A percentile compares a stretch with the other conserved stretches of the same genome.
Evolutionary conservation across 768 basidiomycete species (phyloP).

Genomic region (Mycena belliarum): DNA sequence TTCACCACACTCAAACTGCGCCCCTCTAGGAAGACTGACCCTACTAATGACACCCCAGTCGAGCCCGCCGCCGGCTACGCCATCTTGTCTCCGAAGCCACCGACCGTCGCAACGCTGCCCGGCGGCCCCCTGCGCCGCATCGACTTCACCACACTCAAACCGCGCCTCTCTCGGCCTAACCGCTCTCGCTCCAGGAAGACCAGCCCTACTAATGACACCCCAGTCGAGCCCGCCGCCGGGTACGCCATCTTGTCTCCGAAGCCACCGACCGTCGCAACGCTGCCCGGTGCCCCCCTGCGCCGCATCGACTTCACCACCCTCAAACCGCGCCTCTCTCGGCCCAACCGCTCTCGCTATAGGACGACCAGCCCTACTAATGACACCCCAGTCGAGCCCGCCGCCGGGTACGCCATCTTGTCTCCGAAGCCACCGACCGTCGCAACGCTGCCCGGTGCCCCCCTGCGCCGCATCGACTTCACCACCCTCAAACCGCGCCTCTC

Average conservation of each 20-base stretch:
- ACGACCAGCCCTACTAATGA: not conserved
- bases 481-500: too few species aligned
- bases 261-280: too few species aligned
- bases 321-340: not conserved
- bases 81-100: too few species aligned
- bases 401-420: not conserved
- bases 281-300: not conserved
- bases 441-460: too few species aligned
- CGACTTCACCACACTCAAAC: conserved; percentile 5
- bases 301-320: conserved; percentile 7
- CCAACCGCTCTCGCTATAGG: not conserved
- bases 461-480: too few species aligned
- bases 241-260: not conserved
- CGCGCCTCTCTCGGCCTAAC: not conserved
- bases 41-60: too few species aligned
- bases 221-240: not conserved
- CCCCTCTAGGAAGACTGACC: too few species aligned
- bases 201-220: not conserved
- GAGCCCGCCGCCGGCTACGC: too few species aligned
- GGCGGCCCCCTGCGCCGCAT: not conserved
- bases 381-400: not conserved
- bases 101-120: too few species aligned
- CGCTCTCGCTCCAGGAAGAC: not conserved
- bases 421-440: too few species aligned
- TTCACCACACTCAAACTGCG: too few species aligned